These are phyloP conservation scores for Catharanthus roseus DNA, from an alignment of 257 asterid genomes.

Conservation along the genomic window DNA sequence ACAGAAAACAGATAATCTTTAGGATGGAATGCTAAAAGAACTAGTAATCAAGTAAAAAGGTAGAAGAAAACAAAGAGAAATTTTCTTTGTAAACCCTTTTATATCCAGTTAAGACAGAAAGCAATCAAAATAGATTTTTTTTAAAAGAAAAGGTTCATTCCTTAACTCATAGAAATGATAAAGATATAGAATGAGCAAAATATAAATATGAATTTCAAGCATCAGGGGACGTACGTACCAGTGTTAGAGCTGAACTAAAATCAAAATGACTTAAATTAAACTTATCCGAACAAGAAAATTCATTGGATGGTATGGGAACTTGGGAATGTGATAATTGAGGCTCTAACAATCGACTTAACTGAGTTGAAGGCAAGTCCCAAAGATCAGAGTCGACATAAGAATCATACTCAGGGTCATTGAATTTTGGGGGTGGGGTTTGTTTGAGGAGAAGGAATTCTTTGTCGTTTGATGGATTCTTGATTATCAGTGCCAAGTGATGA, in stretches of 20 bases:
- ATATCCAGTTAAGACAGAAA: neutral
- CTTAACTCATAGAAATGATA: neutral
- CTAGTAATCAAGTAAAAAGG: neutral
- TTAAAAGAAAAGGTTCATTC: neutral
- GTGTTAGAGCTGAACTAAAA: constrained; percentile 50
- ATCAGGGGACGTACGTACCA: constrained; percentile 27
- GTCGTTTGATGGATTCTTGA: constrained; percentile 47
- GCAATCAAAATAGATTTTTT: too few relatives aligned
- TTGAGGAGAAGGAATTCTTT: constrained; percentile 50
- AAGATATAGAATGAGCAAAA: neutral
- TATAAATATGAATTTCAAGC: neutral
- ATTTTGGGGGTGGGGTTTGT: constrained; percentile 69
- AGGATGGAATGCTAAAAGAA: neutral
- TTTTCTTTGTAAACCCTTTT: neutral
- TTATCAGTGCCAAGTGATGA: constrained; percentile 50
- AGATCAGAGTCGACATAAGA: constrained; percentile 66
- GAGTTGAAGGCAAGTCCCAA: constrained; percentile 82
- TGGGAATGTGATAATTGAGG: constrained; percentile 15
- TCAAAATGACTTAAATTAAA: constrained; percentile 44
- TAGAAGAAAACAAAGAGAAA: neutral
- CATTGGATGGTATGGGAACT: constrained; percentile 33
- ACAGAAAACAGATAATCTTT: too few relatives aligned
- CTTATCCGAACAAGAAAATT: constrained; percentile 15
- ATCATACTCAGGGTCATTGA: constrained; percentile 76
- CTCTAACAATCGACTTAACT: constrained; percentile 26